Evolutionary conservation across 805 yeast species (phyloP), one percentile per base, ranked within the genome.

Genomic region (Ogataea nonfermentans): DNA sequence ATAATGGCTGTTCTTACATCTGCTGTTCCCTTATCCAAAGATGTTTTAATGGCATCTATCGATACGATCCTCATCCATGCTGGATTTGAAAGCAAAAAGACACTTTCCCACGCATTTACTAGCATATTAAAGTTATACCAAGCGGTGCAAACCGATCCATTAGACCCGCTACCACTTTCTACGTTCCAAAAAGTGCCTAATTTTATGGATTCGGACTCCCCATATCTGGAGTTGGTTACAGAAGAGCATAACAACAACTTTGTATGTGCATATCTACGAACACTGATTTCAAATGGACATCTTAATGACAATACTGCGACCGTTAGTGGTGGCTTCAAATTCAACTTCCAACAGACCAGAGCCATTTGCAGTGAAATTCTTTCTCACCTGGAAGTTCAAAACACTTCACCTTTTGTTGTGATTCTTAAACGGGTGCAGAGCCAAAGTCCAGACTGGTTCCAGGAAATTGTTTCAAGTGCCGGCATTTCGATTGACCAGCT

Each of bases 1-100:
- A 69, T 89, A 10, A 58, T 91, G 16, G 76, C 91, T 0, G 96
- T 91, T 2, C 66, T 90, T 36, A 75, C 84, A 5, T 71, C 91
- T 3, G 82, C 91, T 32, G 72, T 81, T 34, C 83, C 87, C 6
- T 69, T 93, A 28, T 68, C 76, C 6, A 68, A 62, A 48, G 71
- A 71, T 10, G 75, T 84, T 11, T 62, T 78, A 12, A 62, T 72
- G 35, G 88, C 89, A 5, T 76, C 85, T 1, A 68, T 76, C 24
- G 78, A 74, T 44, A 78, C 84, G 2, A 73, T 84, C 17, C 62
- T 79, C 19, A 12, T 51, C n/a, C 41, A 51, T 13, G 46, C 49
- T 6, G 49, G 35, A 44, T 55, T 23, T 50, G 27, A 32, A 53
- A 34, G 63, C 56, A 14, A 36, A 4, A 35, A 31, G n/a, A 16